Evolutionary conservation across 1,139 yeast species (phyloP).

Genomic region (Suhomyces taliae): DNA sequence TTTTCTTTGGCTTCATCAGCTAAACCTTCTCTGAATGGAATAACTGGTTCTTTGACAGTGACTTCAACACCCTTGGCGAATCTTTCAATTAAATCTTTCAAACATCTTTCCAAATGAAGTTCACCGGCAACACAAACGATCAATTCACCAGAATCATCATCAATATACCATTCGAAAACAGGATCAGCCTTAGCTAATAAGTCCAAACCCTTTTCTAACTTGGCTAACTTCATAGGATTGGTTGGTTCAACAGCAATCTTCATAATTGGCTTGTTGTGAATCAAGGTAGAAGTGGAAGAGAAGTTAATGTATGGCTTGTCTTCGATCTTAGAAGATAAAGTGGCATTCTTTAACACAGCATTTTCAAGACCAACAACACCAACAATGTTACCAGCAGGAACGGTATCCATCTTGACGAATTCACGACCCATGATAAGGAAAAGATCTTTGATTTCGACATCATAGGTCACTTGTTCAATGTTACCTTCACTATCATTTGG

Average conservation of each 20-base stretch:
- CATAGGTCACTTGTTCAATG: conserved; percentile 46
- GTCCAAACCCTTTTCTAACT: conserved; percentile 75
- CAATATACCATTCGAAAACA: conserved; percentile 81
- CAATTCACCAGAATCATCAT: conserved; percentile 84
- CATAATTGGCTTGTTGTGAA: conserved; percentile 78
- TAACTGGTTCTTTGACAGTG: conserved; percentile 85
- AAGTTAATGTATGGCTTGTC: conserved; percentile 67
- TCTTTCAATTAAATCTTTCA: conserved; percentile 83
- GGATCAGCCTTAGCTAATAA: conserved; percentile 88
- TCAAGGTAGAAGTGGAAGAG: conserved; percentile 57
- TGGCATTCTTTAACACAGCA: conserved; percentile 81
- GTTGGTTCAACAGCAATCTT: conserved; percentile 93
- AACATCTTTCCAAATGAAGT: conserved; percentile 84
- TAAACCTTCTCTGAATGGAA: conserved; percentile 91
- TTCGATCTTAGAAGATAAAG: conserved; percentile 53
- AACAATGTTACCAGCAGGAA: conserved; percentile 94
- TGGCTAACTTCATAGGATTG: conserved; percentile 76
- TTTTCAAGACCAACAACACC: conserved; percentile 93
- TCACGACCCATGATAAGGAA: conserved; percentile 93
- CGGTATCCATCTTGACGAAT: conserved; percentile 68
- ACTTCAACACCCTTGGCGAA: conserved; percentile 87
- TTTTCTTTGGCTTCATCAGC: conserved; percentile 23
- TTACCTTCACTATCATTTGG: conserved; percentile 51
- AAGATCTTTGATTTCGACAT: conserved; percentile 59
- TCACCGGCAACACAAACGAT: conserved; percentile 96